Base-by-base conservation (phyloP, 2,329 filamentous ascomycete genomes). In the Aureobasidium sp. region DNA sequence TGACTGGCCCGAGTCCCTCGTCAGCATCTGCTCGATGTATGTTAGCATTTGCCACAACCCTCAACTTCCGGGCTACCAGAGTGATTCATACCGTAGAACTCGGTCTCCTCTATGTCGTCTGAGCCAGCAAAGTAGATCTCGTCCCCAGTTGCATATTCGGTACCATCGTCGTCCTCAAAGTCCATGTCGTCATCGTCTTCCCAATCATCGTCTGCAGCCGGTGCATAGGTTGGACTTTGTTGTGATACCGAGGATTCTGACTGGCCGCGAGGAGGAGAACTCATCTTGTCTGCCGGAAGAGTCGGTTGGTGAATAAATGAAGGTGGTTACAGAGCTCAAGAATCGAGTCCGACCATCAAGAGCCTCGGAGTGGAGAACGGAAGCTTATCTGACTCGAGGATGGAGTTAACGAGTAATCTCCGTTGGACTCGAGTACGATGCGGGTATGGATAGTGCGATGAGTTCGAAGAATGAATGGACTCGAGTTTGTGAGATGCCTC, bases 151-250 rank as follows among this genome's bases (percentile, higher is more conserved):
- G 57, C 57, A 24, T 60, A 60, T 17, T 60, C 57, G 17, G 45
- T 58, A 22, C 76, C 75, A 62, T 74, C 70, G 49, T 76, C 73
- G 31, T 76, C 73, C 67, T 79, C 73, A 71, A 77, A 79, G 65
- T 81, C 79, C 75, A 80, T 79, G 70, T 81, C 79, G 72, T 82
- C 78, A 73, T 50, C 47, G 47, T 50, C 72, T 45, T 69, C 68
- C 40, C 62, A 42, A 66, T 70, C 61, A 66, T 70, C 64, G 62
- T 72, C 70, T 12, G 44, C 12, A 22, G 48, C 39, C 37, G 37
- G 29, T 27, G 35, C 61, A 33, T 60, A 63, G 19, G 40, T 47
- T 14, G 49, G 49, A 19, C 17, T 53, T 15, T 6, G 15, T 29
- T 61, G 39, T 5, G 48, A 53, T 14, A 40, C 49, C 31, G 60